Evolutionary conservation across 192 early-diverging fungal species (phyloP), one percentile per base, ranked within the genome.

Genomic region (Umbelopsis sp.): DNA sequence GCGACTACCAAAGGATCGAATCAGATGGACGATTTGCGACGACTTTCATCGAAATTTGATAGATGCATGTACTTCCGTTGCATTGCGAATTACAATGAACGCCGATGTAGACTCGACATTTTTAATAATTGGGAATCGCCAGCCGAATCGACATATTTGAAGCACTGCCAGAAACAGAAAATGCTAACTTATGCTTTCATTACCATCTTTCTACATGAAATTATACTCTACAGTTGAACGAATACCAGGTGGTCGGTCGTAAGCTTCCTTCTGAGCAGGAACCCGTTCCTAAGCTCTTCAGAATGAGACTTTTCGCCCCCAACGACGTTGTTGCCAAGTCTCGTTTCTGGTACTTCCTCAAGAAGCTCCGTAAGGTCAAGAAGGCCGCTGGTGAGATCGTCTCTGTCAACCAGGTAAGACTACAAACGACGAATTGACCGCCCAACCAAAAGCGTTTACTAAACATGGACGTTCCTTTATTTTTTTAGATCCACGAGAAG

Each of bases 321-420:
- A 99, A 98, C 90, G 91, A 94, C 77, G 93, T 99, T 77, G 91
- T 97, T 71, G 97, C 96, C 84, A 98, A 98, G 91, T 92, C 90
- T 76, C 95, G 97, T 78, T 99, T 96, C 95, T 99, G 97, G 97
- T 99, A 99, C 89, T 99, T 99, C 87, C 82, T 98, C 79, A 96
- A 95, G 87, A 92, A 97, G 89, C 92, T 97, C 80, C 90, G 91
- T 88, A 97, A 98, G 91, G 94, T 98, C 80, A 99, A 99, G 94
- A 97, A 95, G 90, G 93, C 95, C 45, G 94, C 91, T 78, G 97
- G 97, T 78, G 95, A 99, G 90, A 96, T 99, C 71, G 97, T 98
- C 69, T 89, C 93, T 45, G 88, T 99, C 82, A 98, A 97, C 92
- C 85, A 97, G 91, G 92, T 97, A 82, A 49, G 72, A 78, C 64